Evolutionary conservation across 805 yeast genomes (phyloP), one percentile per base, ranked within the genome.

Genomic region (Wickerhamiella lipophila): DNA sequence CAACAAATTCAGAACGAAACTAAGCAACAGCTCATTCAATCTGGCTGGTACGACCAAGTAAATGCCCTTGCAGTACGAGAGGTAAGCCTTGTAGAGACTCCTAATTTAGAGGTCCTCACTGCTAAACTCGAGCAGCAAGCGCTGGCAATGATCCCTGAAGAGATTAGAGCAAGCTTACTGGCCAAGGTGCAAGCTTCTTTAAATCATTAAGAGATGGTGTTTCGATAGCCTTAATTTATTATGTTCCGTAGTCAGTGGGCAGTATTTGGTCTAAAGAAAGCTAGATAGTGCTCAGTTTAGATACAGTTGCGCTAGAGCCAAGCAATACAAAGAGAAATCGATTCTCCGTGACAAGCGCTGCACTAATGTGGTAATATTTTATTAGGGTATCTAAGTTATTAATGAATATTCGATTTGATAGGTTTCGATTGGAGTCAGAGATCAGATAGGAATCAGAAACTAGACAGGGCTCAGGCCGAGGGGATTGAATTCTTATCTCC

Each of bases 21-120:
- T 51, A 77, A 77, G 56, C 71, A 79, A 49, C 76, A 75, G 58
- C 71, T 88, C 9, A 73, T 78, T 47, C 82, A 83, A 59, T 73
- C 81, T 1, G 96, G 96, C 5, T 88, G 96, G 96, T 77, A 76
- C 52, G 94, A 85, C 56, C 72, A 79, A 49, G 78, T 88, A 23
- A 71, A 76, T 42, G 73, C 72, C 35, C 56, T 81, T 38, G 82
- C 94, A 1, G 45, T 55, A 55, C 68, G 63, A 27, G 66, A 69
- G 49, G 67, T 71, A n/a, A 61, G 66, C 25, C 56, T 62, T n/a
- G 68, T 68, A 21, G 70, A 68, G 34, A 61, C 64, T 9, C 69
- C 75, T 11, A 78, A 70, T 54, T 79, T 79, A 53, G 75, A 74
- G 3, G 69, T 69, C 34, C 61, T 84, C 12, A 67, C 75, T 40